Percentiles rank a stretch among this genome's conserved stretches.
These are phyloP conservation scores for Mallotus repandus DNA, from an alignment of 441 rosid genomes.

Conservation along the genomic window DNA sequence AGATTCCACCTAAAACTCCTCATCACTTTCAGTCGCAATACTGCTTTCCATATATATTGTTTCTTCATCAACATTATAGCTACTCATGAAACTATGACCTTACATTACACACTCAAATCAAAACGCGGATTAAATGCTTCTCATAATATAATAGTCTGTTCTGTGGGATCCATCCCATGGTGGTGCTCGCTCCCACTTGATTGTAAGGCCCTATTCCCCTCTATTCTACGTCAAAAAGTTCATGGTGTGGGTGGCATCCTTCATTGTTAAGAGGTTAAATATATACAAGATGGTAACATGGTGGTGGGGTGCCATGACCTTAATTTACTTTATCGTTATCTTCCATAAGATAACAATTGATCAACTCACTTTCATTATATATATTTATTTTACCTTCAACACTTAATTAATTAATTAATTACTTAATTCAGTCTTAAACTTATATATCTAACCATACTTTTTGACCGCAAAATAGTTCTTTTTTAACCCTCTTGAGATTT, in stretches of 20 bases:
- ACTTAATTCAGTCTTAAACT: not conserved
- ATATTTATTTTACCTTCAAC: conserved; percentile 8
- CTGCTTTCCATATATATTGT: no score
- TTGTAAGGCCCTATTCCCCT: not conserved
- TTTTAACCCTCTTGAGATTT: no score
- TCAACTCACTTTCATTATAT: no score
- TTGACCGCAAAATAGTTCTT: conserved; percentile 14
- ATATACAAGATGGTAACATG: conserved; percentile 12
- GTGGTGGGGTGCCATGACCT: conserved; percentile 29
- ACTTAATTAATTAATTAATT: not conserved
- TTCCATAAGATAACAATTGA: conserved; percentile 5
- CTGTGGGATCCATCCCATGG: no score
- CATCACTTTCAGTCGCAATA: not conserved
- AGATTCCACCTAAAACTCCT: not conserved
- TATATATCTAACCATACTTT: conserved; percentile 15
- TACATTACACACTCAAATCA: not conserved
- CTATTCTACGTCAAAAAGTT: not conserved
- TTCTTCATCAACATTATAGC: not conserved
- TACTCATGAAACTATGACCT: not conserved
- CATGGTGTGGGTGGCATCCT: not conserved
- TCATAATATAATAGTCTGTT: not conserved
- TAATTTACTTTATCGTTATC: conserved; percentile 15
- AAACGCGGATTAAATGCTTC: not conserved
- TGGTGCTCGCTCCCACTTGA: not conserved
- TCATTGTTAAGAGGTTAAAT: not conserved